Evolutionary conservation across 78 protist genomes (phyloP), one percentile per base, ranked within the genome.

Genomic region (Dictyostelium capitatum): DNA sequence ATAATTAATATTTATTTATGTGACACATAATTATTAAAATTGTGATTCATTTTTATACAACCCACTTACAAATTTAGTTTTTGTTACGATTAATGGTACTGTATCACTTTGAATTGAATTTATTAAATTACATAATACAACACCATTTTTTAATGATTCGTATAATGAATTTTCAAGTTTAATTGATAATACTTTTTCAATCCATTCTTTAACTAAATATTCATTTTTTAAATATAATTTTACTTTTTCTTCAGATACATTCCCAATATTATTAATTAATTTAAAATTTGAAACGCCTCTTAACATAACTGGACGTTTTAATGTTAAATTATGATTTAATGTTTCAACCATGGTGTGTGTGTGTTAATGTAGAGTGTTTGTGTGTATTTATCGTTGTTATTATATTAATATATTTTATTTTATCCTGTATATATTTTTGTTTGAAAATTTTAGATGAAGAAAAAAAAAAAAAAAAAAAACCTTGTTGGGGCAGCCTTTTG

Each of bases 1-100:
- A n/a, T n/a, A n/a, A n/a, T n/a, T n/a, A n/a, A n/a, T n/a, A n/a
- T n/a, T n/a, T n/a, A n/a, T n/a, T n/a, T n/a, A n/a, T n/a, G n/a
- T n/a, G n/a, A n/a, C n/a, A n/a, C n/a, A n/a, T n/a, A n/a, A n/a
- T n/a, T n/a, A n/a, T n/a, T n/a, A n/a, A n/a, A n/a, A n/a, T n/a
- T n/a, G n/a, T n/a, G n/a, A n/a, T n/a, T n/a, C n/a, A n/a, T n/a
- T n/a, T n/a, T n/a, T n/a, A n/a, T n/a, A n/a, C n/a, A n/a, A n/a
- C n/a, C n/a, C n/a, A n/a, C 85, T 30, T 80, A 80, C 90, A 17
- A 73, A 59, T 25, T 70, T 83, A 14, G 91, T 53, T 25, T 70
- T 83, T 2, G 81, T 53, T n/a, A 72, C 53, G 5, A 83, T 73
- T 25, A 59, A 72, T 73, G 82, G 82, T 0, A 83, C 82, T 1